Evolutionary conservation across 2,329 filamentous ascomycete genomes (phyloP).

Genomic region (Aspergillus caelatus): DNA sequence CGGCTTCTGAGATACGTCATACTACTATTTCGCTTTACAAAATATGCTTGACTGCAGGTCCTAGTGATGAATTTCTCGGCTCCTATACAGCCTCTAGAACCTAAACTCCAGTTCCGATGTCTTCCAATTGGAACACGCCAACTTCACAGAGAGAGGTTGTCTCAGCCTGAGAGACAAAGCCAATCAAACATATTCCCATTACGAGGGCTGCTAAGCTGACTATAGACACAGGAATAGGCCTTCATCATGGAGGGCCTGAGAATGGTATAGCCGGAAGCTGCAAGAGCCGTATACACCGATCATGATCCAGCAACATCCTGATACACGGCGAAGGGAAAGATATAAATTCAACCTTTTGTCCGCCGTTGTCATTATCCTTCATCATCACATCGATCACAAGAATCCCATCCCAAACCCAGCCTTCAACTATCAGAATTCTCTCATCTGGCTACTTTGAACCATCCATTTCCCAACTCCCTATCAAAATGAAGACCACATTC

Average conservation of each 20-base stretch:
- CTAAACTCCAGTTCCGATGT: neutral
- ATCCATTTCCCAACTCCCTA: neutral
- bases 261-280: neutral
- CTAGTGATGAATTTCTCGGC: neutral
- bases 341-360: neutral
- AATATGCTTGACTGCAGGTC: neutral
- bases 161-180: neutral
- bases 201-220: neutral
- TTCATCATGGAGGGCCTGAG: neutral
- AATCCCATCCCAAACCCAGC: neutral
- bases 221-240: neutral
- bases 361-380: neutral
- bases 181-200: neutral
- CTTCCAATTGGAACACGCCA: neutral
- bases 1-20: neutral
- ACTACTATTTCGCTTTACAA: neutral
- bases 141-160: neutral
- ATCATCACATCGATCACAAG: neutral
- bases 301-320: neutral
- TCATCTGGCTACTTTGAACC: neutral
- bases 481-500: conserved; percentile 26
- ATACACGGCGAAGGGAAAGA: neutral
- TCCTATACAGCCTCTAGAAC: neutral
- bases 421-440: neutral
- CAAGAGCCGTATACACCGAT: neutral